Evolutionary conservation across 1,284 basidiomycete genomes (phyloP).

Genomic region (Lentinus polychrous): DNA sequence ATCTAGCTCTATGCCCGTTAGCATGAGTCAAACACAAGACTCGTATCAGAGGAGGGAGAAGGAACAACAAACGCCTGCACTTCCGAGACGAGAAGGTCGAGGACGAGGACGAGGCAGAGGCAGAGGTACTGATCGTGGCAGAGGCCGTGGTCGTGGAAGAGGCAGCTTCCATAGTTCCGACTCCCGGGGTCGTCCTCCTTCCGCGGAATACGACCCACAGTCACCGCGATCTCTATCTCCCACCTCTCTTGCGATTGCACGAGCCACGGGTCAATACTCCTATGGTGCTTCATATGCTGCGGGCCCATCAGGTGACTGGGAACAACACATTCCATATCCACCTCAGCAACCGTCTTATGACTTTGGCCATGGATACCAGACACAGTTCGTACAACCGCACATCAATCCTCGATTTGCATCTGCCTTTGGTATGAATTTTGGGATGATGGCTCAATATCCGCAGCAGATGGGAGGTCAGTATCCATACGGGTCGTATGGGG

Average conservation of each 20-base stretch:
- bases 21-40: not conserved
- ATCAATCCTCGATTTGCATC: slow-evolving; percentile 71
- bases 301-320: not conserved
- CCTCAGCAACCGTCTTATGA: slow-evolving; percentile 16
- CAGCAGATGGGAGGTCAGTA: not conserved
- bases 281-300: slow-evolving; percentile 17
- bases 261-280: slow-evolving; percentile 36
- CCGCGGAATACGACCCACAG: slow-evolving; percentile 18
- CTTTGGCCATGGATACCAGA: slow-evolving; percentile 23
- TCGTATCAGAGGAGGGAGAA: too few species aligned
- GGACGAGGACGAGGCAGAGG: slow-evolving; percentile 23
- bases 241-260: slow-evolving; percentile 40
- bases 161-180: slow-evolving; percentile 10
- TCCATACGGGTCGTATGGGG: not conserved
- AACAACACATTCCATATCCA: slow-evolving; percentile 11
- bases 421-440: slow-evolving; percentile 40
- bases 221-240: slow-evolving; percentile 32
- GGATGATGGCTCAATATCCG: slow-evolving; percentile 14
- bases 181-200: not conserved
- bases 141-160: slow-evolving; percentile 24
- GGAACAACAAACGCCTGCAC: slow-evolving; percentile 13
- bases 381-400: slow-evolving; percentile 63
- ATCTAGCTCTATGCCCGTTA: not conserved
- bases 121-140: slow-evolving; percentile 23
- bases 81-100: slow-evolving; percentile 19